A percentile compares a stretch with the other conserved stretches of the same genome.
phyloP scores from a whole-genome alignment of 2,329 filamentous ascomycete genomes.

The Seiridium cupressi region DNA sequence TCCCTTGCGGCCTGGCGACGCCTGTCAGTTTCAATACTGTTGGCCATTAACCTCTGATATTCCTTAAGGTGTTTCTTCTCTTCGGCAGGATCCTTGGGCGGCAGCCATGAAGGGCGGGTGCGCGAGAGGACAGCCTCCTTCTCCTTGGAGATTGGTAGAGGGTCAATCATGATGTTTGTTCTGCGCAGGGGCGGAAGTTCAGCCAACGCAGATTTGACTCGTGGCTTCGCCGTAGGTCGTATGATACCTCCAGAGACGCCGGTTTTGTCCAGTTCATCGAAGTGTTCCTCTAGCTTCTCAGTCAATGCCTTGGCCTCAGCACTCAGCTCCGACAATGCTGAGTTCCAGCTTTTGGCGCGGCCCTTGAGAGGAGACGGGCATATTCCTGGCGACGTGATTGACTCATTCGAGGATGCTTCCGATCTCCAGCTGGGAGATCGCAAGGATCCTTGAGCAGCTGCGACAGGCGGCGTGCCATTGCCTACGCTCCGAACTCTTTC shows the following conservation, averaged over 20 bases:
- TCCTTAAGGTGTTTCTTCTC: constrained; percentile 85
- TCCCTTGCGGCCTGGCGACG: constrained; percentile 53
- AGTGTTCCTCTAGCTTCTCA: constrained; percentile 77
- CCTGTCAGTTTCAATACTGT: constrained; percentile 58
- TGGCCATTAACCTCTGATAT: constrained; percentile 79
- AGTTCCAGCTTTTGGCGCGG: constrained; percentile 73
- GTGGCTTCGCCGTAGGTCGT: constrained; percentile 39
- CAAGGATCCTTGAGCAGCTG: constrained; percentile 58
- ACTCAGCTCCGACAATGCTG: constrained; percentile 66
- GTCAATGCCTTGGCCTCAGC: constrained; percentile 73
- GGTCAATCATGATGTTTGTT: constrained; percentile 81
- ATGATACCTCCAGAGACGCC: constrained; percentile 13
- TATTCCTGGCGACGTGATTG: constrained; percentile 28
- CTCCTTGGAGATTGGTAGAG: constrained; percentile 79
- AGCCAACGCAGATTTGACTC: constrained; percentile 65
- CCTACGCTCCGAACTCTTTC: constrained; percentile 55
- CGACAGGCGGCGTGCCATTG: constrained; percentile 62
- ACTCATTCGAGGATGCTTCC: constrained; percentile 33
- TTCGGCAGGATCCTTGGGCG: constrained; percentile 85
- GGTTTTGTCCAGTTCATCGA: constrained; percentile 59
- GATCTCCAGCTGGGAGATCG: constrained; percentile 55
- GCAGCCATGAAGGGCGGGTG: constrained; percentile 80
- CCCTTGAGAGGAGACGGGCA: constrained; percentile 44
- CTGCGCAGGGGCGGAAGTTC: constrained; percentile 68
- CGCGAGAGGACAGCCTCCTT: constrained; percentile 81